Conservation (phyloP, 164 flowering plant species). For the Akebia trifoliata region DNA sequence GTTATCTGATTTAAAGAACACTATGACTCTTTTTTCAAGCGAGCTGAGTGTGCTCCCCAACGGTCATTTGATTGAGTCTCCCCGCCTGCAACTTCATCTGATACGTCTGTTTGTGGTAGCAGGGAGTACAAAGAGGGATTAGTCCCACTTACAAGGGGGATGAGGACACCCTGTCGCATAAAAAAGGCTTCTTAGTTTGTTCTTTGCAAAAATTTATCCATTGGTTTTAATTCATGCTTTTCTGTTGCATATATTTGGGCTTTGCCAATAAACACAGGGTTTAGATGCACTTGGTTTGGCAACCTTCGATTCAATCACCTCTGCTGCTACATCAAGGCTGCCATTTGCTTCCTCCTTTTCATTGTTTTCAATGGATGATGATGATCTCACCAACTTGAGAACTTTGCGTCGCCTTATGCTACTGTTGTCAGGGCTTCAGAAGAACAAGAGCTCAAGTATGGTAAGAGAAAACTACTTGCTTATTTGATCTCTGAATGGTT, state of each 20-base stretch:
- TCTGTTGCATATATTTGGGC: slow-evolving; percentile 2
- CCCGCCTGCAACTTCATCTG: too few relatives aligned
- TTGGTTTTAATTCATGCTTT: neutral
- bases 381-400: slow-evolving; percentile 64
- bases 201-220: too few relatives aligned
- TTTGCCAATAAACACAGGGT: slow-evolving; percentile 46
- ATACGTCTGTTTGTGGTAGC: too few relatives aligned
- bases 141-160: too few relatives aligned
- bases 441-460: slow-evolving; percentile 19
- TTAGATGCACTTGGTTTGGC: slow-evolving; percentile 86
- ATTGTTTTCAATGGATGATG: slow-evolving; percentile 43
- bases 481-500: neutral
- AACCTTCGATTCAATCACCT: slow-evolving; percentile 47
- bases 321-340: slow-evolving; percentile 33
- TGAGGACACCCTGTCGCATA: too few relatives aligned
- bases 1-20: too few relatives aligned
- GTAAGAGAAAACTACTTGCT: slow-evolving; percentile 23
- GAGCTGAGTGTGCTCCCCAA: too few relatives aligned
- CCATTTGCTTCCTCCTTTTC: slow-evolving; percentile 42
- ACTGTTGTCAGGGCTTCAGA: slow-evolving; percentile 48
- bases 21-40: too few relatives aligned
- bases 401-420: slow-evolving; percentile 57
- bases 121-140: too few relatives aligned
- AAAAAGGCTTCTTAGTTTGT: too few relatives aligned
- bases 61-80: too few relatives aligned